These are phyloP conservation scores for Colletotrichum sp. DNA, from an alignment of 2,329 filamentous ascomycete species.

Conservation along the genomic window DNA sequence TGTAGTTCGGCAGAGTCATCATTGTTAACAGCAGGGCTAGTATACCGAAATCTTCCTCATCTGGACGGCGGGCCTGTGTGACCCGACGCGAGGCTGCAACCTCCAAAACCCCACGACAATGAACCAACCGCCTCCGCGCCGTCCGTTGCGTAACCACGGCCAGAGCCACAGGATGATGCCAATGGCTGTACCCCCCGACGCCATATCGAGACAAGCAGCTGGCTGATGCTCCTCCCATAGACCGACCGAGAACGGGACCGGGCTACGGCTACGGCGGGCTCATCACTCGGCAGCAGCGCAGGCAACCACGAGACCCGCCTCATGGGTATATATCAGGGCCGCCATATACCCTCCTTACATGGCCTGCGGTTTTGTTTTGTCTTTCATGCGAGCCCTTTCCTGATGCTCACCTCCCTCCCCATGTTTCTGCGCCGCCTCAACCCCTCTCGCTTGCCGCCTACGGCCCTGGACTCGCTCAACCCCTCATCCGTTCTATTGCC, in stretches of 20 bases:
- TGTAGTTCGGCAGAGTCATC: neutral
- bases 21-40: neutral
- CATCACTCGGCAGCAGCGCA: neutral
- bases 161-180: neutral
- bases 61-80: neutral
- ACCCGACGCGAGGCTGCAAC: neutral
- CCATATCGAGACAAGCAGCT: neutral
- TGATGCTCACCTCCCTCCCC: neutral
- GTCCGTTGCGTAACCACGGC: neutral
- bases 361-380: neutral
- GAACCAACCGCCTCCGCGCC: neutral
- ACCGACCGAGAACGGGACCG: neutral
- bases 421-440: neutral
- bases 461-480: neutral
- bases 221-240: neutral
- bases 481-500: neutral
- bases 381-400: neutral
- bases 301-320: neutral
- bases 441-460: slow-evolving; percentile 3
- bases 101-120: neutral
- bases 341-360: slow-evolving; percentile 14
- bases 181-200: neutral
- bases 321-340: slow-evolving; percentile 13
- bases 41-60: neutral
- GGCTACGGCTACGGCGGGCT: neutral